phyloP scores from a whole-genome alignment of 2,329 filamentous ascomycete species.

The Xylariaceae sp. region DNA sequence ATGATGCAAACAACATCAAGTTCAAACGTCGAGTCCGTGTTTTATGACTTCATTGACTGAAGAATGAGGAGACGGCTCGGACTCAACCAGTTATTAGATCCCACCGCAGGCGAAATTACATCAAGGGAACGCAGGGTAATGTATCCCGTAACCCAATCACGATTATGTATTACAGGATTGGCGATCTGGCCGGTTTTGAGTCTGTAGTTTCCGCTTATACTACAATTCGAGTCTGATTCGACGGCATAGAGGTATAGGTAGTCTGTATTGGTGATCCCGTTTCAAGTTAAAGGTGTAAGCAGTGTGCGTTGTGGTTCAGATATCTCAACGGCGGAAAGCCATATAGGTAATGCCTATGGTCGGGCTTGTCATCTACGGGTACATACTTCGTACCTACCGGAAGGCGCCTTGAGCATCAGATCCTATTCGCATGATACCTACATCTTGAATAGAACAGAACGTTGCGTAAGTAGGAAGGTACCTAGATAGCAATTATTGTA shows the following conservation, averaged over 20 bases:
- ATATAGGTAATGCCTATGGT: too few species aligned
- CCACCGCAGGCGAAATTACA: background rate
- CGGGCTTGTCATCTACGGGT: too few species aligned
- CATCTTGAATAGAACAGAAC: too few species aligned
- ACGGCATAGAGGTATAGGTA: background rate
- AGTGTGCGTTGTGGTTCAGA: too few species aligned
- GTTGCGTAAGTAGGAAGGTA: background rate
- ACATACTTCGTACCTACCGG: too few species aligned
- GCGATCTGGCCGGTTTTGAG: background rate
- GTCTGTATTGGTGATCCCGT: background rate
- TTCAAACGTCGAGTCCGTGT: background rate
- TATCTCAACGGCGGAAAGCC: too few species aligned
- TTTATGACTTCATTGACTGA: background rate
- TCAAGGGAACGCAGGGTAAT: background rate
- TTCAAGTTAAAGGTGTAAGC: background rate
- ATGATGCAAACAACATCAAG: background rate
- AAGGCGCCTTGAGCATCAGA: too few species aligned
- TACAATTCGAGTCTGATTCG: too few species aligned
- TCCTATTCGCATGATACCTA: too few species aligned
- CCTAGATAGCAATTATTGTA: background rate
- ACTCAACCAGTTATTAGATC: background rate
- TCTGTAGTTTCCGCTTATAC: background rate
- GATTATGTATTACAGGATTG: background rate
- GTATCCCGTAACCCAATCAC: background rate
- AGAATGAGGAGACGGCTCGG: background rate